Evolutionary conservation across 495 filamentous ascomycete genomes (phyloP).

Genomic region (Cercophora sp.): DNA sequence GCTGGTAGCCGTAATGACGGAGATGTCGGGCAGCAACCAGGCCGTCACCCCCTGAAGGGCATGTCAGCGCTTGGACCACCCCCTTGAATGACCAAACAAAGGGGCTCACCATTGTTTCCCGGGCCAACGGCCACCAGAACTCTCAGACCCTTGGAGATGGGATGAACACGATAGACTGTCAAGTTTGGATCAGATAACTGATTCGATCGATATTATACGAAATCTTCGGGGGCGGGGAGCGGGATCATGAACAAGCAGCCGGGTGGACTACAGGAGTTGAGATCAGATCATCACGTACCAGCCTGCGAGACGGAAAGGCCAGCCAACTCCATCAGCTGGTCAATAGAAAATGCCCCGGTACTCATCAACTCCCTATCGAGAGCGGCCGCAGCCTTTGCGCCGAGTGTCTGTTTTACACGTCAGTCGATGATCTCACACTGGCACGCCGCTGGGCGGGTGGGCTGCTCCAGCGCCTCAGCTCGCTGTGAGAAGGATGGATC

Average conservation of each 20-base stretch:
- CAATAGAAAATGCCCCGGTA: slow-evolving; percentile 84
- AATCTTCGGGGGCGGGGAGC: too few species aligned
- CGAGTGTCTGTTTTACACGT: too few species aligned
- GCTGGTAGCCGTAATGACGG: slow-evolving; percentile 88
- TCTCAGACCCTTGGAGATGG: slow-evolving; percentile 63
- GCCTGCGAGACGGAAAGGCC: slow-evolving; percentile 92
- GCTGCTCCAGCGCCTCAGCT: too few species aligned
- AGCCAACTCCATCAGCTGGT: slow-evolving; percentile 96
- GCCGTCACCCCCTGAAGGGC: slow-evolving; percentile 72
- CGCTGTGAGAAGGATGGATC: too few species aligned
- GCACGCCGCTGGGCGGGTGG: too few species aligned
- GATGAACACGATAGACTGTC: slow-evolving; percentile 79
- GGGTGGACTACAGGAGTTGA: neutral
- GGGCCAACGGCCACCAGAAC: slow-evolving; percentile 89
- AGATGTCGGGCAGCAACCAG: slow-evolving; percentile 93
- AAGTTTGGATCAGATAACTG: neutral
- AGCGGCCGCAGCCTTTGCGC: slow-evolving; percentile 78
- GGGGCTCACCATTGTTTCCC: slow-evolving; percentile 78
- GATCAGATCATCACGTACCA: slow-evolving; percentile 45
- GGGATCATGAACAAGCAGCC: too few species aligned
- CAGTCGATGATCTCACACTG: too few species aligned
- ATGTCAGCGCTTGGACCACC: slow-evolving; percentile 25
- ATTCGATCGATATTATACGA: too few species aligned
- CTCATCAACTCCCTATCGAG: slow-evolving; percentile 95
- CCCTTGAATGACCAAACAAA: slow-evolving; percentile 12